Conservation (phyloP, 495 filamentous ascomycete species). For the Neurospora africana region DNA sequence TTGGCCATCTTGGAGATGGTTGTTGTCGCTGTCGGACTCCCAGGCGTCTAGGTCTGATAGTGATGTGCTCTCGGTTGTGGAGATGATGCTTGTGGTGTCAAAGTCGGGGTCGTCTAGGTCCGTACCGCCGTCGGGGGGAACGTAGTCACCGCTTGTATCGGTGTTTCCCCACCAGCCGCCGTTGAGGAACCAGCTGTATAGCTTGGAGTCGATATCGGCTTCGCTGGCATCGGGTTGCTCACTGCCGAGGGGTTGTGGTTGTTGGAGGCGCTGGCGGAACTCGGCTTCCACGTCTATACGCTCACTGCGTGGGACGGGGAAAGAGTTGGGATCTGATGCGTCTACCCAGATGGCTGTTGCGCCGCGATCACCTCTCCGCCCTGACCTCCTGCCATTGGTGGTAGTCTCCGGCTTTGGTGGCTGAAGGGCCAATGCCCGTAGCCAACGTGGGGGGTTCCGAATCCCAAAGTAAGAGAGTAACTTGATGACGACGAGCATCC, state of each 20-base stretch:
- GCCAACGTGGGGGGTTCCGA: constrained; percentile 48
- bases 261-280: constrained; percentile 47
- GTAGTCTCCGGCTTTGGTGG: constrained; percentile 24
- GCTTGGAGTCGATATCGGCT: constrained; percentile 53
- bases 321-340: constrained; percentile 5
- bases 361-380: neutral
- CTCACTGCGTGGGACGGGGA: constrained; percentile 45
- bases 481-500: constrained; percentile 43
- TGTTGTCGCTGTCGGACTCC: constrained; percentile 36
- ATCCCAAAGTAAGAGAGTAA: constrained; percentile 52
- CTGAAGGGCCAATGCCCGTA: constrained; percentile 40
- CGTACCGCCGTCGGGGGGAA: constrained; percentile 17
- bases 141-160: constrained; percentile 66
- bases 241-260: constrained; percentile 7
- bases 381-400: constrained; percentile 35
- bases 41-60: constrained; percentile 34
- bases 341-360: constrained; percentile 6
- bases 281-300: constrained; percentile 71
- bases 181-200: constrained; percentile 71
- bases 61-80: constrained; percentile 30
- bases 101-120: constrained; percentile 43
- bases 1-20: constrained; percentile 42
- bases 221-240: constrained; percentile 36
- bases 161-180: constrained; percentile 75
- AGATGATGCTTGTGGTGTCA: constrained; percentile 70